Evolutionary conservation across 1,284 basidiomycete species (phyloP), one percentile per base, ranked within the genome.

Genomic region (Anthracocystis walkeri): DNA sequence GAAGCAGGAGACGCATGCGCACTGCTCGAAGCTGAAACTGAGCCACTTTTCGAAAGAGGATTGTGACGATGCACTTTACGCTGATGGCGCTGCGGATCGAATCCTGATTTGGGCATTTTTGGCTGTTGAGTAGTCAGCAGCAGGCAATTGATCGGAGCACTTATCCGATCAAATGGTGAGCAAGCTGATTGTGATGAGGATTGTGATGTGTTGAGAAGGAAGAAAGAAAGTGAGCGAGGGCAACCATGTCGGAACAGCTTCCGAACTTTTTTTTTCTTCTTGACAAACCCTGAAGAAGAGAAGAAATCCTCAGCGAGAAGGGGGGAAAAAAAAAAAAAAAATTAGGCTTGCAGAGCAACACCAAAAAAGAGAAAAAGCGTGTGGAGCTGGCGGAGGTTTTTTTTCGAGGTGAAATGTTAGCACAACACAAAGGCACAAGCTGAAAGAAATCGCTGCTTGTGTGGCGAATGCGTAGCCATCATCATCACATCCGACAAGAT

Each of bases 81-180:
- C 64, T 69, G 68, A 38, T 77, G 72, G 18, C 73, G 59, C 61
- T 65, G 65, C 50, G 78, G 72, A 65, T 80, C 75, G 51, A 78
- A 78, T 23, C 78, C 66, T 25, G 78, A 78, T 55, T 77, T 79
- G 41, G 78, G 78, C 78, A 80, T 80, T 7, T 23, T 74, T 42
- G 46, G 5, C 56, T 58, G 40, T 45, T 21, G n/a, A 1, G 35
- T 38, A 16, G 35, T 38, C 35, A 38, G 35, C 35, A 14, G 35
- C 35, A 16, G 35, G 35, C 35, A 14, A 8, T 1, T 14, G 40
- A 0, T 20, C 20, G 41, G 23, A 44, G 1, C 29, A 23, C 35
- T 8, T 21, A 11, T 23, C 41, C 41, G 45, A 45, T 27, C 20
- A 31, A 41, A 51, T 21, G 8, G 50, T 51, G 31, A 51, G 42